Evolutionary conservation across 768 basidiomycete genomes (phyloP), one percentile per base, ranked within the genome.

Genomic region (Tulasnella sp.): DNA sequence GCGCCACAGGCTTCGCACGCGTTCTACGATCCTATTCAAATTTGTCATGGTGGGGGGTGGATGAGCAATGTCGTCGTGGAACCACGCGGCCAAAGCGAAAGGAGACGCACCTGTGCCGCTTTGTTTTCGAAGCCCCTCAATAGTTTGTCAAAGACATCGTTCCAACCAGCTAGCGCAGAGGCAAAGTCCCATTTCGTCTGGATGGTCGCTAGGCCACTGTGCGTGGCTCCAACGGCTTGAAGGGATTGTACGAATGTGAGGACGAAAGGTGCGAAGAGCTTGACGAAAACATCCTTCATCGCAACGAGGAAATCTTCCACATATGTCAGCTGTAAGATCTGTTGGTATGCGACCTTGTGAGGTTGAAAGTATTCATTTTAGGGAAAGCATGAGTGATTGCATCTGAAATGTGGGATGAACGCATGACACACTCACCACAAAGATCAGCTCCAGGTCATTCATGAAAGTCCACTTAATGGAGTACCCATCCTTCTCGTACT

Each of bases 271-370:
- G 86, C 80, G 67, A 90, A 96, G 60, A 88, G 78, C 68, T 89
- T 84, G 65, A 95, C 74, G 68, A 98, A 99, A 47, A 95, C 77
- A 0, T 82, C 74, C 67, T 91, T 92, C 67, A 94, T 78, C 3
- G 87, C 80, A 11, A 74, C 73, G 24, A 99, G 78, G 19, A 99
- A 82, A 45, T 91, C 88, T 0, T 94, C 90, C 58, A 96, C 86
- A 68, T 97, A 98, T 8, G 92, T 85, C 38, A 99, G 78, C 62
- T 95, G 93, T 17, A 99, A 78, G 61, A 99, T 91, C 59, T 94
- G 88, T 68, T 96, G 93, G 74, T 96, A 98, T 41, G 93, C 91
- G 56, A 95, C 92, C 92, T 95, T n/a, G n/a, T n/a, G 67, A 9
- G 41, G 26, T 29, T 11, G 32, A 15, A 15, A 21, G 1, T 2